phyloP scores from a whole-genome alignment of 2,329 filamentous ascomycete genomes.

The Lasiodiplodia sp. region DNA sequence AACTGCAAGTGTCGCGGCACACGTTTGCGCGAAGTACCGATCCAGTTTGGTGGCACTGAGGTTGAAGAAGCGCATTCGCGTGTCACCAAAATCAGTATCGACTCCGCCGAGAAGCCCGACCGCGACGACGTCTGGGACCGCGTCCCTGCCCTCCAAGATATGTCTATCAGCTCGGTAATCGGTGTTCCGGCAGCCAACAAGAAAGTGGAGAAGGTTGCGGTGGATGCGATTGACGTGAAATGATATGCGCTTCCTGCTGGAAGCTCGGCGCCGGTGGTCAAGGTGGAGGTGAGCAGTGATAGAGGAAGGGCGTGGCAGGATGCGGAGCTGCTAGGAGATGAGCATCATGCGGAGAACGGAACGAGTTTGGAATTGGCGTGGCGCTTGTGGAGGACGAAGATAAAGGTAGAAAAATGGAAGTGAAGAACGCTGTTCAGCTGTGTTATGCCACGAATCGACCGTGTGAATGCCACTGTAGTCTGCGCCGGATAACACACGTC shows the following conservation, averaged over 20 bases:
- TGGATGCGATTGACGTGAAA: constrained; percentile 57
- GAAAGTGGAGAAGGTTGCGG: constrained; percentile 49
- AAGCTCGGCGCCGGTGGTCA: constrained; percentile 59
- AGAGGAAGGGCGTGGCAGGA: constrained; percentile 58
- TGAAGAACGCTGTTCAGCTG: constrained; percentile 59
- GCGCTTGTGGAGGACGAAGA: constrained; percentile 60
- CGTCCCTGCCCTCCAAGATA: constrained; percentile 60
- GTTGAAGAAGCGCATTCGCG: constrained; percentile 52
- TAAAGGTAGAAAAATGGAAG: constrained; percentile 52
- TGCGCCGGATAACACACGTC: too few relatives aligned
- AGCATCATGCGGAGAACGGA: neutral
- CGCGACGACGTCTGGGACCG: constrained; percentile 57
- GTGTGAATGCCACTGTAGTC: too few relatives aligned
- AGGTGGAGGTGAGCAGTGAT: constrained; percentile 62
- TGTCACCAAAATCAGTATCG: constrained; percentile 52
- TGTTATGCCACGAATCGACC: constrained; percentile 46
- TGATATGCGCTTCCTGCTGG: constrained; percentile 66
- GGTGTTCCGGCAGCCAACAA: constrained; percentile 55
- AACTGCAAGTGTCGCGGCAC: too few relatives aligned
- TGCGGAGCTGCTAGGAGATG: constrained; percentile 46
- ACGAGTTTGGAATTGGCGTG: constrained; percentile 61
- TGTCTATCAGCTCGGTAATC: constrained; percentile 65
- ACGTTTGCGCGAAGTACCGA: too few relatives aligned
- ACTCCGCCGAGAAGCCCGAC: constrained; percentile 55
- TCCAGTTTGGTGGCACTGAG: constrained; percentile 45